Base-by-base conservation (phyloP, 1,139 yeast genomes). In the Suhomyces bokatorum region DNA sequence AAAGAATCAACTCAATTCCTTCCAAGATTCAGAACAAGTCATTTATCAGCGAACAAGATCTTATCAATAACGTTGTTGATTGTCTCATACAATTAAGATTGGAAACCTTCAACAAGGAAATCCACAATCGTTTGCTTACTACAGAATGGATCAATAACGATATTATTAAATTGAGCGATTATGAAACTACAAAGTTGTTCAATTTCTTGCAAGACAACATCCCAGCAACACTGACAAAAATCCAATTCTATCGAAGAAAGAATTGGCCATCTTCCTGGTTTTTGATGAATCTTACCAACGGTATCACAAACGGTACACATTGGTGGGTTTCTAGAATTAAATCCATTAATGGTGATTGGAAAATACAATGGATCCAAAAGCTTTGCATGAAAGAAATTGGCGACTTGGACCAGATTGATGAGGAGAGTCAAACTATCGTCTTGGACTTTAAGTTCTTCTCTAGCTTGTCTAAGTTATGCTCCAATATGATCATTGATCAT, bases 181-280 rank as follows among this genome's bases (percentile, higher is more conserved):
- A 50, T 35, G 78, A 73, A 51, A 58, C 62, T 10, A 45, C 44
- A 12, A 69, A 69, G 42, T 54, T 73, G 29, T 51, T 54, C 42
- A 49, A 47, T 37, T 48, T 51, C 43, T 32, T 52, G 22, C 37
- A 32, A 46, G 46, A 52, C 35, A 48, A 49, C 31, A 39, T 39
- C 22, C 43, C 47, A 28, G 43, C 47, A n/a, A 46, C 36, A n/a
- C 36, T 46, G 17, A 49, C 53, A 31, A 69, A 63, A 44, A 56
- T 80, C 22, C 80, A 74, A 50, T 75, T 81, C 44, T 85, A 79
- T 57, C 72, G 87, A 17, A 69, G 86, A 42, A 78, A 77, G 43
- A 83, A 78, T 48, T 85, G 91, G 91, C 89, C 90, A 0, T 67
- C 80, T 2, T 79, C 83, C 45, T 85, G 91, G 91, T 82, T 82